Evolutionary conservation across 805 yeast species (phyloP).

Genomic region (Komagataella pastoris): DNA sequence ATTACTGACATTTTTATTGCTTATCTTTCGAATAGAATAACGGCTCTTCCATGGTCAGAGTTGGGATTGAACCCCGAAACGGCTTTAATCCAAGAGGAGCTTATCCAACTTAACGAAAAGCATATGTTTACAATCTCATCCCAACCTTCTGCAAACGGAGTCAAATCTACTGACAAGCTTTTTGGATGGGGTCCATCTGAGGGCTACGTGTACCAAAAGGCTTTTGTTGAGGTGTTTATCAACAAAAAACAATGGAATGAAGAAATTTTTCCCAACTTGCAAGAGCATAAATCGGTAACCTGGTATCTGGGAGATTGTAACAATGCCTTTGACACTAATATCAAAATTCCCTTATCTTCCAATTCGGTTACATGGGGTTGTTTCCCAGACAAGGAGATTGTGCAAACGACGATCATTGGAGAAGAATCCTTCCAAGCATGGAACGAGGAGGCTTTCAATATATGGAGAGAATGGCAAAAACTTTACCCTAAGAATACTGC

Average conservation of each 20-base stretch:
- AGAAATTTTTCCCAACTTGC: conserved; percentile 38
- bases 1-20: conserved; percentile 53
- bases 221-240: conserved; percentile 86
- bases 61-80: conserved; percentile 80
- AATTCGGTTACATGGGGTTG: conserved; percentile 98
- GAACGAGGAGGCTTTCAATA: conserved; percentile 89
- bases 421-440: conserved; percentile 90
- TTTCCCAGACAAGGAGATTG: conserved; percentile 78
- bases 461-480: conserved; percentile 88
- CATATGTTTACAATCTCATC: conserved; percentile 86
- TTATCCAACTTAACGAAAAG: conserved; percentile 60
- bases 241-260: conserved; percentile 57
- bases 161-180: conserved; percentile 66
- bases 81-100: conserved; percentile 81
- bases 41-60: conserved; percentile 87
- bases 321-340: conserved; percentile 48
- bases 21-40: conserved; percentile 63
- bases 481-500: conserved; percentile 48
- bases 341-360: conserved; percentile 34
- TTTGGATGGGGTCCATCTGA: conserved; percentile 96
- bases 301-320: conserved; percentile 62
- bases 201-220: conserved; percentile 85
- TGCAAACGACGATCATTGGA: conserved; percentile 87
- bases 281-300: conserved; percentile 37
- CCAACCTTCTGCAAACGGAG: conserved; percentile 86